Conservation (phyloP, 148 eudicot species). For the Polygonum aviculare region DNA sequence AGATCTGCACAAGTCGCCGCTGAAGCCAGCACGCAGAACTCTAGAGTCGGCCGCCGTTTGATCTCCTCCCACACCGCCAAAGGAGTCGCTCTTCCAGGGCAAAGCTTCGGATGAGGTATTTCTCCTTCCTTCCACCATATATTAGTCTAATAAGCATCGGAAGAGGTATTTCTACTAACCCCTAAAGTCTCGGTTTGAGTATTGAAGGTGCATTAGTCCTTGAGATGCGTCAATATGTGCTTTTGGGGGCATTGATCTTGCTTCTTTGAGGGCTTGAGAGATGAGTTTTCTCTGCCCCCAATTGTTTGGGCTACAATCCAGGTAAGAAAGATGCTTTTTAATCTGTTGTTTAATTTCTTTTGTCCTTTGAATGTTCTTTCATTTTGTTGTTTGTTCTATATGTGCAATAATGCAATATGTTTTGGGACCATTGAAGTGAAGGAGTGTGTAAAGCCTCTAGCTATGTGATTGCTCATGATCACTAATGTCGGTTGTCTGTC, state of each 20-base stretch:
- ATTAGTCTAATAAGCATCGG: too few species aligned
- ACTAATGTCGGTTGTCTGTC: too few species aligned
- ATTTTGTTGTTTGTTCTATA: neutral
- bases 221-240: slow-evolving; percentile 45
- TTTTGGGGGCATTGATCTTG: slow-evolving; percentile 48
- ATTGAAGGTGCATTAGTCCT: slow-evolving; percentile 25
- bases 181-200: slow-evolving; percentile 11
- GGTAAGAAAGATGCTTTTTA: slow-evolving; percentile 24
- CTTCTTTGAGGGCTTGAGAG: slow-evolving; percentile 66
- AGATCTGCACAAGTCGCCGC: too few species aligned
- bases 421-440: neutral
- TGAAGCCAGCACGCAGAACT: too few species aligned
- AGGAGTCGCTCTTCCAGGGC: too few species aligned
- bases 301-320: slow-evolving; percentile 81
- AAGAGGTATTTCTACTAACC: too few species aligned
- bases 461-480: neutral
- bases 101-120: too few species aligned
- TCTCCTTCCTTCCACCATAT: too few species aligned
- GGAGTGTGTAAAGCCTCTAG: neutral
- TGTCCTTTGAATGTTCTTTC: neutral
- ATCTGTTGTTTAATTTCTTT: neutral
- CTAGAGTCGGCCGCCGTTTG: too few species aligned
- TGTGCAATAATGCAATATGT: neutral
- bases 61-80: too few species aligned
- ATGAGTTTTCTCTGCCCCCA: slow-evolving; percentile 65